Evolutionary conservation across 148 eudicot genomes (phyloP), one percentile per base, ranked within the genome.

Genomic region (Oxyria digyna): DNA sequence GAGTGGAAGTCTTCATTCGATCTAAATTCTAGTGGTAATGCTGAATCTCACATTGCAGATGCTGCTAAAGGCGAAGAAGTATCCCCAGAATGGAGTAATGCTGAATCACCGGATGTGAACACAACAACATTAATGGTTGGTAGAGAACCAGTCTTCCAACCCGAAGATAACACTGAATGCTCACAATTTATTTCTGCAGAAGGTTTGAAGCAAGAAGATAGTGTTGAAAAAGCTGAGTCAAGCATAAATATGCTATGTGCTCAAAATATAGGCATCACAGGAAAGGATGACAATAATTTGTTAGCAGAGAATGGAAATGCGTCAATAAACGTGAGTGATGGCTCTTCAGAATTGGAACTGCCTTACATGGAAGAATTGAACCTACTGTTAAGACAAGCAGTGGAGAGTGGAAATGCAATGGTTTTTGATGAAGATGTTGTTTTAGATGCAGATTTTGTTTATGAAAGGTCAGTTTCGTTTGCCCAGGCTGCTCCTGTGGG

Each of bases 401-500:
- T 94, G 31, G 90, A 88, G 65, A 78, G 69, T 72, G 96, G 97
- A 72, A 73, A 79, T 48, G 97, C 98, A 43, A 6, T 87, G 33
- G 48, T 85, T 64, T 74, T 90, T 32, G 89, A 85, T 46, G 80
- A 83, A 20, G 43, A 75, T 32, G 67, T 72, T 32, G 67, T 72
- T 67, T 73, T 88, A 72, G 91, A 86, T 76, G 85, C 97, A 14
- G 91, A 94, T 57, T 49, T 69, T 42, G 82, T 90, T 52, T 90
- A 79, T 69, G 75, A 81, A 67, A 85, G 69, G 72, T 84, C 91
- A 5, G 88, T 88, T 67, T 80, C 83, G 54, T 78, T 94, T 78
- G 80, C 98, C 24, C 32, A 82, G 59, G 78, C 79, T 63, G 92
- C 98, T 67, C 86, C 90, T n/a, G 75, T 78, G 5, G 97, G 89